Base-by-base conservation (phyloP, 495 filamentous ascomycete species). In the Talaromyces borbonicus region DNA sequence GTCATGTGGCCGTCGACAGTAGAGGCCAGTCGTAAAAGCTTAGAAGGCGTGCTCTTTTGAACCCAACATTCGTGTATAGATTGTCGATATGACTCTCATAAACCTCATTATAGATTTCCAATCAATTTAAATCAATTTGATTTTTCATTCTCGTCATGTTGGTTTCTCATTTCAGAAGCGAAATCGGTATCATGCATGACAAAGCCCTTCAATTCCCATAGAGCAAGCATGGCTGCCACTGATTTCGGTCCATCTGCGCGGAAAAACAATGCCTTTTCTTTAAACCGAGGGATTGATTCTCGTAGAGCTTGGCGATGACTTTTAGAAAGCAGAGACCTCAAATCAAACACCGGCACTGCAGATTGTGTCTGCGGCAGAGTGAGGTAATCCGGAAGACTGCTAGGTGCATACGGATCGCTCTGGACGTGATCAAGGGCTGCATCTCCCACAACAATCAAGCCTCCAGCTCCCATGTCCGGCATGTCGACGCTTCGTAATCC, bases 161-260 rank as follows among this genome's bases (percentile, higher is more conserved):
- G 22, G 16, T 5, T 14, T 26, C 25, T 42, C 39, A 27, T 19
- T 3, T 43, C 27, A 14, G 4, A n/a, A 16, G 31, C 9, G 25
- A 43, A 30, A 12, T 49, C 38, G 22, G n/a, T 27, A 25, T 59
- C 58, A 31, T 51, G 45, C 20, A 49, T 51, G 5, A 83, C 24
- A 50, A 75, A 85, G 0, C 74, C 78, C 51, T 85, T 75, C 12
- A 89, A 54, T 52, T 77, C 81, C 84, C 84, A 87, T 32, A 90
- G 52, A 32, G 66, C 56, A 50, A 77, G 38, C 58, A 87, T 70
- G 32, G 79, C 49, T 6, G 71, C 53, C 6, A 74, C 43, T 1
- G 73, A 80, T 7, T 49, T 31, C 15, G 43, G 35, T 5, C 60
- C 59, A 16, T 57, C 51, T 2, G 68, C 62, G 32, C 59, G 63